Evolutionary conservation across 1,139 yeast genomes (phyloP).

Genomic region (Blastobotrys buckinghamii): DNA sequence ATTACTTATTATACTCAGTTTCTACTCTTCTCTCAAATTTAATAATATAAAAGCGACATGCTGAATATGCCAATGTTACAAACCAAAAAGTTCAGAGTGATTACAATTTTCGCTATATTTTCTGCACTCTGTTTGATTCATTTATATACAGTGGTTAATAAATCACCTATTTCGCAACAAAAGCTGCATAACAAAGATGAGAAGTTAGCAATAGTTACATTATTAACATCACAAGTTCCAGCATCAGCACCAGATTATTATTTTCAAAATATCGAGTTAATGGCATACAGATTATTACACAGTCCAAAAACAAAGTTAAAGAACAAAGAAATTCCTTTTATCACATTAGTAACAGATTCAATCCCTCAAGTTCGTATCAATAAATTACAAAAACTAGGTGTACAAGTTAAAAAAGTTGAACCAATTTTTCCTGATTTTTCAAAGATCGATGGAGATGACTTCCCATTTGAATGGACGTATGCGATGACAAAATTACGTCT

Average conservation of each 20-base stretch:
- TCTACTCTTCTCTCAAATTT: too few relatives aligned
- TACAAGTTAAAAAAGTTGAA: neutral
- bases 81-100: too few relatives aligned
- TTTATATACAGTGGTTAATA: too few relatives aligned
- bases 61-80: too few relatives aligned
- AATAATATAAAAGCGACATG: too few relatives aligned
- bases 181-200: too few relatives aligned
- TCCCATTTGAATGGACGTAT: neutral
- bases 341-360: neutral
- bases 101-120: too few relatives aligned
- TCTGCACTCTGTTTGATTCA: too few relatives aligned
- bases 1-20: too few relatives aligned
- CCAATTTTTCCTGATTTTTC: neutral
- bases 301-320: neutral
- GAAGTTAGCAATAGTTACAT: neutral
- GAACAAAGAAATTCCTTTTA: neutral
- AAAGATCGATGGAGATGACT: neutral
- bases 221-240: neutral
- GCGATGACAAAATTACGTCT: slow-evolving; percentile 5
- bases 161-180: too few relatives aligned
- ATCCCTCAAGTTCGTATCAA: neutral
- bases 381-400: neutral
- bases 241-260: slow-evolving; percentile 4
- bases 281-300: slow-evolving; percentile 4
- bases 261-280: neutral